Conservation (phyloP, 2,329 filamentous ascomycete genomes). For the Talaromyces sp. region DNA sequence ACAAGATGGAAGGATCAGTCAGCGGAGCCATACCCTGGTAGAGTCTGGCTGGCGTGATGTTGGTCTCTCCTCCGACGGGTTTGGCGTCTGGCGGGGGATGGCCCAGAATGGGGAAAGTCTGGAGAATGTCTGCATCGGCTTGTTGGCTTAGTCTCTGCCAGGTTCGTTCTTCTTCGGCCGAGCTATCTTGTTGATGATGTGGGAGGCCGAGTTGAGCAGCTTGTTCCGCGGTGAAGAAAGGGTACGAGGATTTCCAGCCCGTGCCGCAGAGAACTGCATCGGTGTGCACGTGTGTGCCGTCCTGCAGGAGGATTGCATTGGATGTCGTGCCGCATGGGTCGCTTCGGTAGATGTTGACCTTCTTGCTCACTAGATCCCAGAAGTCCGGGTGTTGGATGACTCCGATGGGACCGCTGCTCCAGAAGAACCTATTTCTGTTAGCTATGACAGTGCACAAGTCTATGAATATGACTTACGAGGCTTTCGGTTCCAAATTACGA, state of each 20-base stretch:
- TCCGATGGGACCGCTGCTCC: slow-evolving; percentile 4
- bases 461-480: neutral
- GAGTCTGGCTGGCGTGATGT: neutral
- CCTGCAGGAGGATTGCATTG: neutral
- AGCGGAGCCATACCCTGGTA: slow-evolving; percentile 3
- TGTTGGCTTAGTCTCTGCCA: neutral
- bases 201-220: slow-evolving; percentile 4
- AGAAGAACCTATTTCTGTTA: slow-evolving; percentile 6
- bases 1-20: neutral
- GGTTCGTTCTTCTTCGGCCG: neutral
- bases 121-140: neutral
- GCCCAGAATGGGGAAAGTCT: slow-evolving; percentile 1
- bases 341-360: slow-evolving; percentile 1
- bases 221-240: slow-evolving; percentile 2
- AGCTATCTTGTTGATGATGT: neutral
- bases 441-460: neutral
- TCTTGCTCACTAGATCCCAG: slow-evolving; percentile 5
- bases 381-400: slow-evolving; percentile 4
- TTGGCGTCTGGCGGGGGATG: neutral
- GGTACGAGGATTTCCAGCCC: slow-evolving; percentile 3
- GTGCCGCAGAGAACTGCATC: slow-evolving; percentile 1
- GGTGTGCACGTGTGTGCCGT: neutral
- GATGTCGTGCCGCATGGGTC: slow-evolving; percentile 4
- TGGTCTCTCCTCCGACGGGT: neutral
- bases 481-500: slow-evolving; percentile 4